Evolutionary conservation across 73 alveolate genomes (phyloP).

Genomic region (Paraurostyla sp.): DNA sequence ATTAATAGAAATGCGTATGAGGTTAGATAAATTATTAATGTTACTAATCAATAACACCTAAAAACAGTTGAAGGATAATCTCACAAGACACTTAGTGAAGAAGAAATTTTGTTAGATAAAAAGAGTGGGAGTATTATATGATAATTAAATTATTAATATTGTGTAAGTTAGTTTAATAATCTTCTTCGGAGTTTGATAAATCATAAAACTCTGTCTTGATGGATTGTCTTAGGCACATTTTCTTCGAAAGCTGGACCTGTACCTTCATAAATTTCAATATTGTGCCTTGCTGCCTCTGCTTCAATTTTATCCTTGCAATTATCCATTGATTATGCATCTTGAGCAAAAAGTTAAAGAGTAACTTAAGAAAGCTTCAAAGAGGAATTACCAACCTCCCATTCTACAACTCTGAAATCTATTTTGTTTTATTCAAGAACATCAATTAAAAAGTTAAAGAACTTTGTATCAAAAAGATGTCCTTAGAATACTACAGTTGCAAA

Average conservation of each 20-base stretch:
- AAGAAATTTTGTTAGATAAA: slow-evolving; percentile 19
- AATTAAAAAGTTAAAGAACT: slow-evolving; percentile 46
- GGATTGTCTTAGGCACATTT: slow-evolving; percentile 11
- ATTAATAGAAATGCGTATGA: not conserved
- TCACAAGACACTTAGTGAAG: slow-evolving; percentile 30
- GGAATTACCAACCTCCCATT: slow-evolving; percentile 65
- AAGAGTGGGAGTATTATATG: not conserved
- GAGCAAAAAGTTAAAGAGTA: slow-evolving; percentile 56
- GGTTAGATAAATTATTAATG: slow-evolving; percentile 3
- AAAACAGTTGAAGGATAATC: slow-evolving; percentile 19
- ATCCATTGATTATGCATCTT: slow-evolving; percentile 6
- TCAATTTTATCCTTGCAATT: slow-evolving; percentile 35
- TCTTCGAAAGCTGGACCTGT: slow-evolving; percentile 50
- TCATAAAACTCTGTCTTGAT: slow-evolving; percentile 36
- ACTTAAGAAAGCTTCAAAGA: slow-evolving; percentile 29
- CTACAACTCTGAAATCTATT: slow-evolving; percentile 65
- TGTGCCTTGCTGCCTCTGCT: slow-evolving; percentile 1
- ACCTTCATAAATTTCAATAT: slow-evolving; percentile 22
- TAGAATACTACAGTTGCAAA: slow-evolving; percentile 56
- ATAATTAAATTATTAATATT: not conserved
- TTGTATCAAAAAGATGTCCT: slow-evolving; percentile 72
- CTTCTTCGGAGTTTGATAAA: not conserved
- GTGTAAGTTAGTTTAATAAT: not conserved
- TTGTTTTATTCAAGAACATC: slow-evolving; percentile 32
- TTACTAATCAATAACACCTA: not conserved